These are phyloP conservation scores for Globisporangium splendens DNA, from an alignment of 352 stramenopile genomes.

Conservation along the genomic window DNA sequence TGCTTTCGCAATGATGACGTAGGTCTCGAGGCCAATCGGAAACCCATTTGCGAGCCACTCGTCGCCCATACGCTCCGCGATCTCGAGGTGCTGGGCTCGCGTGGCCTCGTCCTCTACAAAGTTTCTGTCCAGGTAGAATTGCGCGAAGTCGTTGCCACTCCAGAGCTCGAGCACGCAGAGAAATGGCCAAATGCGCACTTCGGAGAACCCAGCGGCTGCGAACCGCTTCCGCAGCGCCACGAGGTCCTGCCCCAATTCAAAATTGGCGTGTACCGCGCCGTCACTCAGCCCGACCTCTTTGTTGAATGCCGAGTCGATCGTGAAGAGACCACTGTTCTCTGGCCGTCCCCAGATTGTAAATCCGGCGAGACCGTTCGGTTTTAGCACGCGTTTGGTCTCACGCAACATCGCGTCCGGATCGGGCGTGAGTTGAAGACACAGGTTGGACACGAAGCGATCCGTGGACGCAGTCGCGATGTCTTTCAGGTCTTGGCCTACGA, in stretches of 20 bases:
- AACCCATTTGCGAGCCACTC: slow-evolving; percentile 46
- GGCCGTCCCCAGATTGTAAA: slow-evolving; percentile 58
- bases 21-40: slow-evolving; percentile 53
- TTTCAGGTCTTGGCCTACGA: slow-evolving; percentile 35
- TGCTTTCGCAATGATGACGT: slow-evolving; percentile 42
- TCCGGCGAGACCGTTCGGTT: slow-evolving; percentile 29
- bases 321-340: slow-evolving; percentile 40
- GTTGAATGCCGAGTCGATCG: slow-evolving; percentile 17
- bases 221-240: slow-evolving; percentile 29
- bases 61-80: slow-evolving; percentile 36
- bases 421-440: slow-evolving; percentile 47
- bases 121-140: slow-evolving; percentile 26
- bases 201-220: slow-evolving; percentile 24
- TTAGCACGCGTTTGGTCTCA: slow-evolving; percentile 40
- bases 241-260: slow-evolving; percentile 43
- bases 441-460: slow-evolving; percentile 47
- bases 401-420: slow-evolving; percentile 45
- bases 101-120: slow-evolving; percentile 26
- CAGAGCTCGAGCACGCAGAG: slow-evolving; percentile 44
- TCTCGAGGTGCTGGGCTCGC: slow-evolving; percentile 17
- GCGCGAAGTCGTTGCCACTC: slow-evolving; percentile 40
- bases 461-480: slow-evolving; percentile 25
- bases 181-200: slow-evolving; percentile 46
- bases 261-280: slow-evolving; percentile 34
- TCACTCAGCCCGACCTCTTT: slow-evolving; percentile 33